These are phyloP conservation scores for Penicillium hordei DNA, from an alignment of 2,329 filamentous ascomycete genomes.

Conservation along the genomic window DNA sequence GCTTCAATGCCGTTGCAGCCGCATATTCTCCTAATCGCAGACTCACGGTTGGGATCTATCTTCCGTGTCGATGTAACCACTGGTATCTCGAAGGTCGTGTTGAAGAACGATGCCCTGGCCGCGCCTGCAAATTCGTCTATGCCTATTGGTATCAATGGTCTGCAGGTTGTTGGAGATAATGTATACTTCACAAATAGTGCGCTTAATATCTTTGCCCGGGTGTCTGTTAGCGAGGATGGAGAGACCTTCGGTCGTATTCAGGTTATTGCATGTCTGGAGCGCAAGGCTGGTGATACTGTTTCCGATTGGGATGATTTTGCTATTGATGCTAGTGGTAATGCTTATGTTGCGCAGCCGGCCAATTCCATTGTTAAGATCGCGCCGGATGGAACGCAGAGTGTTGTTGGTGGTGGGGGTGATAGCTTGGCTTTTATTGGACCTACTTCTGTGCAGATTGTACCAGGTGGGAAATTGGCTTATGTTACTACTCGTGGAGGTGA, in stretches of 20 bases:
- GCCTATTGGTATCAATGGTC: slow-evolving; percentile 21
- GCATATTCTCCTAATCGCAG: slow-evolving; percentile 18
- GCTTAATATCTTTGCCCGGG: slow-evolving; percentile 8
- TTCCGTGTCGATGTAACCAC: slow-evolving; percentile 19
- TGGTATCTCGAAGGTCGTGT: slow-evolving; percentile 3
- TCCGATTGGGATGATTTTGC: no score
- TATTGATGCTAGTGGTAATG: no score
- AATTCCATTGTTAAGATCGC: no score
- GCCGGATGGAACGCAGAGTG: no score
- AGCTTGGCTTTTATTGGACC: background rate
- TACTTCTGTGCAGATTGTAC: slow-evolving; percentile 9
- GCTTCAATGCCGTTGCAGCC: slow-evolving; percentile 12
- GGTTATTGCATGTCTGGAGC: slow-evolving; percentile 7
- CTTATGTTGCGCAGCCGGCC: no score
- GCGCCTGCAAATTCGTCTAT: slow-evolving; percentile 6
- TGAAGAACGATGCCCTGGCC: slow-evolving; percentile 6
- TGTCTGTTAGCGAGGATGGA: slow-evolving; percentile 6
- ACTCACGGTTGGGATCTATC: slow-evolving; percentile 17
- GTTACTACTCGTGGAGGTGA: slow-evolving; percentile 7
- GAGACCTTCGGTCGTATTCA: slow-evolving; percentile 1
- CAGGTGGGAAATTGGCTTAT: background rate
- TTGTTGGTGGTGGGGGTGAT: no score
- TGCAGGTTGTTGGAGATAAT: slow-evolving; percentile 7
- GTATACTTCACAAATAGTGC: slow-evolving; percentile 19
- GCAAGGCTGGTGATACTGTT: background rate